Base-by-base conservation (phyloP, 306 rosid genomes). In the Rubus parviflorus region DNA sequence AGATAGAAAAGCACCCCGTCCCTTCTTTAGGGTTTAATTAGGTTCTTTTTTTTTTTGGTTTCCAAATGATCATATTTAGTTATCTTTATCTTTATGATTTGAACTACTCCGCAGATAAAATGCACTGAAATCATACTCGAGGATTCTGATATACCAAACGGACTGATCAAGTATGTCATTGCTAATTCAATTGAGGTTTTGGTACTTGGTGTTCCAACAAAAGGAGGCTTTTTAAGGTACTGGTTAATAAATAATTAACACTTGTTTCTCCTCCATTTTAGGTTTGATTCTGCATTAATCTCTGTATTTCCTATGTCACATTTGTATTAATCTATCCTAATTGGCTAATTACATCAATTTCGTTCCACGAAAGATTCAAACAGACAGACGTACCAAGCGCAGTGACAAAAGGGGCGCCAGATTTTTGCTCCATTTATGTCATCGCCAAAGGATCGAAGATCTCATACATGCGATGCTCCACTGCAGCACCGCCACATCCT, bases 161-260 rank as follows among this genome's bases (percentile, higher is more conserved):
- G 88, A 72, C 42, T 94, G 80, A 75, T 81, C 52, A 88, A 86
- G 53, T 81, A 89, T 10, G 58, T 86, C 76, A 6, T 75, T 12
- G 7, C 77, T 2, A 72, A 85, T 70, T 62, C 85, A 22, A 74
- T 92, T 63, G 96, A 92, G 78, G 73, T 89, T 84, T 42, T 94
- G 73, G 95, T 92, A 5, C 89, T 94, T n/a, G 98, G 97, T 70
- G 86, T 90, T 52, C 70, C 98, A 77, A 81, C 97, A 68, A 89
- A 81, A 86, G 74, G 68, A 62, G 89, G 96, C 53, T 70, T 94
- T 77, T 89, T 90, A 46, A 92, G 84, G 97, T 93, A 81, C 64
- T 8, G 5, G 13, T 38, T 12, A 30, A 6, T 23, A n/a, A 68
- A 3, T 3, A 17, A 0, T n/a, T 30, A 30, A 17, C 61, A 17